Evolutionary conservation across 2,329 filamentous ascomycete genomes (phyloP).

Genomic region (Beauveria brongniartii): DNA sequence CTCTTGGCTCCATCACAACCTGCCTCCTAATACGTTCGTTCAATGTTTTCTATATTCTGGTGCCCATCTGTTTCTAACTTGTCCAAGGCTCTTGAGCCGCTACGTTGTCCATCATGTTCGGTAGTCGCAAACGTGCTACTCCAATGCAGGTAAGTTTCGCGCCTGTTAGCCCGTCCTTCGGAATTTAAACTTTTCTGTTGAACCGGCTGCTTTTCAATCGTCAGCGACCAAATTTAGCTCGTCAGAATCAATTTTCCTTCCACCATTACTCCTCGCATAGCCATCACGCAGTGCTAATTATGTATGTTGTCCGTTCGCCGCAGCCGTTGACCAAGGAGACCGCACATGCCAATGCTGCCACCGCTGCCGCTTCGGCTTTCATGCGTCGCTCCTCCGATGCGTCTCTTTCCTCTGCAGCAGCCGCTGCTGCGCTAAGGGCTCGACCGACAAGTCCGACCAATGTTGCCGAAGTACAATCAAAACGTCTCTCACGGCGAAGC

Average conservation of each 20-base stretch:
- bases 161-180: neutral
- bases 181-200: constrained; percentile 4
- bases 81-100: neutral
- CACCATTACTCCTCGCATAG: neutral
- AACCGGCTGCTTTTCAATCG: neutral
- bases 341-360: constrained; percentile 64
- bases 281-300: constrained; percentile 16
- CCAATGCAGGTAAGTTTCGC: constrained; percentile 15
- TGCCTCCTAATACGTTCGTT: neutral
- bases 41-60: neutral
- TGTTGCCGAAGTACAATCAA: constrained; percentile 78
- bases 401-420: constrained; percentile 74
- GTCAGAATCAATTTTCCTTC: neutral
- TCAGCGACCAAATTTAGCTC: neutral
- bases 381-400: constrained; percentile 52
- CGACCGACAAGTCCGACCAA: constrained; percentile 70
- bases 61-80: neutral
- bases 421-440: constrained; percentile 74
- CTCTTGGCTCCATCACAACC: neutral
- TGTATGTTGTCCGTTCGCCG: constrained; percentile 17
- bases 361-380: constrained; percentile 76
- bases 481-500: constrained; percentile 68
- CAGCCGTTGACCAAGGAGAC: constrained; percentile 58
- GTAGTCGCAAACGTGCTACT: constrained; percentile 14
- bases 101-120: constrained; percentile 15